phyloP scores from a whole-genome alignment of 2,329 filamentous ascomycete genomes.

The Pseudovirgaria hyperparasitica region DNA sequence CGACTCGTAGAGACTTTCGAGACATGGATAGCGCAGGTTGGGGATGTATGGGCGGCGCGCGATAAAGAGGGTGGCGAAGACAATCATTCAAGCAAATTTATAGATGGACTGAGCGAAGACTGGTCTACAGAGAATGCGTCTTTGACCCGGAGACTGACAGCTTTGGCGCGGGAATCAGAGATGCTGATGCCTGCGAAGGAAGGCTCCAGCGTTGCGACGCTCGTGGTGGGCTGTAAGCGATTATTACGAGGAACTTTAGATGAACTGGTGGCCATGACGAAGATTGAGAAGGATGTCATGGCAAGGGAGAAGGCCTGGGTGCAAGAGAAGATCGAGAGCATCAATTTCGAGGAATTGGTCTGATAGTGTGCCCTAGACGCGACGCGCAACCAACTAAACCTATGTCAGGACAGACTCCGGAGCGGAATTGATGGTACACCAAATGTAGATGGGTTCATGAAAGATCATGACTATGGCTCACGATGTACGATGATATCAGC shows the following conservation, averaged over 20 bases:
- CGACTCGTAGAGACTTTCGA: slow-evolving; percentile 18
- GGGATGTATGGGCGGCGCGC: slow-evolving; percentile 14
- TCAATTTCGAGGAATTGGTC: too few relatives aligned
- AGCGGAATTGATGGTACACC: too few relatives aligned
- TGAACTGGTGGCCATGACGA: slow-evolving; percentile 21
- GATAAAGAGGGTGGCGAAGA: slow-evolving; percentile 5
- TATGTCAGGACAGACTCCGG: too few relatives aligned
- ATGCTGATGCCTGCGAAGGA: slow-evolving; percentile 13
- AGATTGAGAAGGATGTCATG: slow-evolving; percentile 18
- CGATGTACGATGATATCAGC: too few relatives aligned
- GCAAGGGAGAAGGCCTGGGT: slow-evolving; percentile 22
- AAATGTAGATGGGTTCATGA: too few relatives aligned
- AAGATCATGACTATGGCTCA: too few relatives aligned
- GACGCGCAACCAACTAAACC: too few relatives aligned
- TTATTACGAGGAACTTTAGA: slow-evolving; percentile 18
- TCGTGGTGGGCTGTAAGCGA: slow-evolving; percentile 16
- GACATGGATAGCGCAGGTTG: slow-evolving; percentile 18
- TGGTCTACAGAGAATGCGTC: slow-evolving; percentile 22
- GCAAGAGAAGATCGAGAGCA: too few relatives aligned
- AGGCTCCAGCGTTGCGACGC: slow-evolving; percentile 20
- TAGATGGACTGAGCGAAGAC: slow-evolving; percentile 16
- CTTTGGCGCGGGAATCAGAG: slow-evolving; percentile 18
- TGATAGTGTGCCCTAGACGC: too few relatives aligned
- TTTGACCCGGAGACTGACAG: slow-evolving; percentile 20
- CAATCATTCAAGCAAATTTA: slow-evolving; percentile 10